A percentile compares a stretch with the other conserved stretches of the same genome.
Conservation (phyloP, 1,284 basidiomycete genomes). For the Leccinum subrobustum region DNA sequence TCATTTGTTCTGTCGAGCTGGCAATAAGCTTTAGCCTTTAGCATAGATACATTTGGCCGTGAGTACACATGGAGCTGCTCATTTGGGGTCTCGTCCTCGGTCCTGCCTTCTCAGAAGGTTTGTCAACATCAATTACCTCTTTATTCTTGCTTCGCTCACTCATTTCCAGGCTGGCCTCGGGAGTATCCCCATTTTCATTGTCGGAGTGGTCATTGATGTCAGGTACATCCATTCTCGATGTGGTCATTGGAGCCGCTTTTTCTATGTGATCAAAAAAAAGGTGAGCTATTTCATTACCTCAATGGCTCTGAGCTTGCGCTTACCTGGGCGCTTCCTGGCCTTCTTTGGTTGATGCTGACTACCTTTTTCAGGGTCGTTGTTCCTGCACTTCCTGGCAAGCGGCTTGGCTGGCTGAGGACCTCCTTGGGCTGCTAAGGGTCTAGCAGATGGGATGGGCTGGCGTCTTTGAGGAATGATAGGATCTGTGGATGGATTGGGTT, state of each 20-base stretch:
- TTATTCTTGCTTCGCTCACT: background rate
- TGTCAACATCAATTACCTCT: background rate
- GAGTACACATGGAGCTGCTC: background rate
- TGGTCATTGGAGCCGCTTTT: background rate
- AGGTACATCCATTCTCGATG: background rate
- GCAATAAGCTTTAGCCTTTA: background rate
- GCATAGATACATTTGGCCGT: background rate
- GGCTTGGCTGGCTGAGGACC: background rate
- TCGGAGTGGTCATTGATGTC: background rate
- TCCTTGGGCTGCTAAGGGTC: background rate
- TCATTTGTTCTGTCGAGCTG: background rate
- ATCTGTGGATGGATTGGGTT: background rate
- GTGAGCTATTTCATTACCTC: background rate
- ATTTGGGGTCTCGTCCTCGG: background rate
- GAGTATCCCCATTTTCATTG: background rate
- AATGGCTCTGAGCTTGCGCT: background rate
- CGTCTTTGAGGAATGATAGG: background rate
- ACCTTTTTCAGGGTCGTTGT: background rate
- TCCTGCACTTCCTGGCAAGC: background rate
- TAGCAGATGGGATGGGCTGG: slow-evolving; percentile 1
- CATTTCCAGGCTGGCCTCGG: background rate
- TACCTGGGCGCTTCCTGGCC: background rate
- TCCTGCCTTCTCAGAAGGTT: background rate
- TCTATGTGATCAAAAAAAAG: background rate
- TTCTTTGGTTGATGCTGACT: background rate